phyloP scores from a whole-genome alignment of 371 early-diverging fungal genomes.

The Syncephalastrum racemosum region DNA sequence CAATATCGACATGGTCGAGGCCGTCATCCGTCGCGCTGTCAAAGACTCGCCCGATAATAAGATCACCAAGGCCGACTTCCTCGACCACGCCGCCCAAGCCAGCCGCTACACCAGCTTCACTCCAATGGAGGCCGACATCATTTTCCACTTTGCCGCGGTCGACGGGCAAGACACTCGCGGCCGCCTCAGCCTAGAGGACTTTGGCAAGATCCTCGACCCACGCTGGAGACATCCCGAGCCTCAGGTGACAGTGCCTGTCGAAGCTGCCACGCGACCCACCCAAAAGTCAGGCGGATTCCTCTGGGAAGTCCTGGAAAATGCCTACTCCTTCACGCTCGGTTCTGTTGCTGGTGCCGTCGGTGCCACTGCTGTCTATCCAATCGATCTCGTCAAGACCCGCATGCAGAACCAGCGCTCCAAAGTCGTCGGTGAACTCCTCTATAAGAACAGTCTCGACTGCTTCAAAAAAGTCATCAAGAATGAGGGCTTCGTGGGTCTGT shows the following conservation, averaged over 20 bases:
- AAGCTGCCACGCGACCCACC: slow-evolving; percentile 4
- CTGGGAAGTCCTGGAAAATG: slow-evolving; percentile 44
- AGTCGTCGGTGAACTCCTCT: slow-evolving; percentile 89
- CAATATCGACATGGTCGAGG: slow-evolving; percentile 73
- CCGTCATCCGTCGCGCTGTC: slow-evolving; percentile 58
- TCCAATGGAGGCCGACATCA: slow-evolving; percentile 82
- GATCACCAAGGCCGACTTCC: slow-evolving; percentile 66
- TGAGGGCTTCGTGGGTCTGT: slow-evolving; percentile 91
- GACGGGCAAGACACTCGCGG: slow-evolving; percentile 50
- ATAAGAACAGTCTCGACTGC: slow-evolving; percentile 93
- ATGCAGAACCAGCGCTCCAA: slow-evolving; percentile 97
- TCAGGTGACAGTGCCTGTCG: slow-evolving; percentile 11
- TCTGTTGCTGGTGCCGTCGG: slow-evolving; percentile 94
- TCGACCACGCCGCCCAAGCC: slow-evolving; percentile 57
- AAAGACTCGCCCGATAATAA: slow-evolving; percentile 52
- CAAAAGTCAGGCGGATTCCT: slow-evolving; percentile 29
- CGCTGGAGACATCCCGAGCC: slow-evolving; percentile 52
- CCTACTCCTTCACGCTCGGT: slow-evolving; percentile 81
- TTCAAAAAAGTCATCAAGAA: slow-evolving; percentile 92
- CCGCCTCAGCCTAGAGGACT: slow-evolving; percentile 57
- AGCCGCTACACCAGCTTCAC: slow-evolving; percentile 70
- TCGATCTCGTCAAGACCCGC: slow-evolving; percentile 97
- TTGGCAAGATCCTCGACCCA: slow-evolving; percentile 65
- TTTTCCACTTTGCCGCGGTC: slow-evolving; percentile 79
- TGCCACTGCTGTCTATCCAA: slow-evolving; percentile 95